These are phyloP conservation scores for Wickerhamia fluorescens DNA, from an alignment of 805 yeast species.

Conservation along the genomic window DNA sequence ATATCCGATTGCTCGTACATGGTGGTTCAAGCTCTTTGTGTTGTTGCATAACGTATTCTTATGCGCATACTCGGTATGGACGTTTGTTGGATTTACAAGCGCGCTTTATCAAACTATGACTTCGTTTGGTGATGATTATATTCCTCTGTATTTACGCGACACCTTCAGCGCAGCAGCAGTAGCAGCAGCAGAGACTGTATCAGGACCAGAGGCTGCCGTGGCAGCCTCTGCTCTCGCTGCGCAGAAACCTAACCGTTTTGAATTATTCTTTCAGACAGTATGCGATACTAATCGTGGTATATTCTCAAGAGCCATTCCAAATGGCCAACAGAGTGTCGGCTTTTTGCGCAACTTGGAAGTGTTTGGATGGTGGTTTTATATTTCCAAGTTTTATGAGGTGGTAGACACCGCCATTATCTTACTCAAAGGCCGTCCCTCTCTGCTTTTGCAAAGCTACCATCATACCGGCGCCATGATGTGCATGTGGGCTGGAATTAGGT, in stretches of 20 bases:
- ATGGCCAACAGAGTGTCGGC: conserved; percentile 13
- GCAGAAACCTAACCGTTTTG: conserved; percentile 12
- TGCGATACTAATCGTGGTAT: conserved; percentile 57
- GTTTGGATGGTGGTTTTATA: conserved; percentile 60
- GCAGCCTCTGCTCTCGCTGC: background rate
- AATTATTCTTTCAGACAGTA: conserved; percentile 51
- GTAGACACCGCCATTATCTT: conserved; percentile 61
- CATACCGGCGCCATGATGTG: conserved; percentile 77
- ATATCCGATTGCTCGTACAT: conserved; percentile 36
- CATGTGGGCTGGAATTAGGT: conserved; percentile 75
- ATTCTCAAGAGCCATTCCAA: conserved; percentile 29
- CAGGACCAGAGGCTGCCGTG: too few relatives aligned
- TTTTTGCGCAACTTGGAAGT: conserved; percentile 40
- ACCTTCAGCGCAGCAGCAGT: background rate
- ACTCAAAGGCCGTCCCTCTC: conserved; percentile 60
- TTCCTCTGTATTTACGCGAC: conserved; percentile 6
- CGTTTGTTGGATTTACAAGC: conserved; percentile 56
- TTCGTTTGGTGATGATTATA: conserved; percentile 11
- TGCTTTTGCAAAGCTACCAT: conserved; percentile 65
- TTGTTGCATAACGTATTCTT: conserved; percentile 53
- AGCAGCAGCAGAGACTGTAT: too few relatives aligned
- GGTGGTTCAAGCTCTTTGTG: conserved; percentile 46
- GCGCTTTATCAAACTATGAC: conserved; percentile 39
- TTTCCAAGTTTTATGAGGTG: conserved; percentile 67
- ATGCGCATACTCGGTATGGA: conserved; percentile 65